Conservation (phyloP, 495 filamentous ascomycete genomes). For the Cercophora scortea region DNA sequence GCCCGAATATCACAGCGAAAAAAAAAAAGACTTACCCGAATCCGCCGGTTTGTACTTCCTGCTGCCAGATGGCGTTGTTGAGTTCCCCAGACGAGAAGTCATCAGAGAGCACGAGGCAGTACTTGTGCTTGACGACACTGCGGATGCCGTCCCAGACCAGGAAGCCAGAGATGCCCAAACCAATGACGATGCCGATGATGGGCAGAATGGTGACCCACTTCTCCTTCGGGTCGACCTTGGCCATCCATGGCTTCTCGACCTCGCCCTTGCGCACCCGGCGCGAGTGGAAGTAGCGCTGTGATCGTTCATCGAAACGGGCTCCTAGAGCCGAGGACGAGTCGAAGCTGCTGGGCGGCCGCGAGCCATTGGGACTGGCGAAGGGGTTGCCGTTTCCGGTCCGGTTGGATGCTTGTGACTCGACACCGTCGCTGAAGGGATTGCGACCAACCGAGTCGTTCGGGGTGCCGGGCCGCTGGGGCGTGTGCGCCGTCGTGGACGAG, state of each 20-base stretch:
- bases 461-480: constrained; percentile 30
- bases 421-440: constrained; percentile 27
- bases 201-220: constrained; percentile 82
- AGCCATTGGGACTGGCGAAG: constrained; percentile 49
- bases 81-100: constrained; percentile 53
- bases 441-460: constrained; percentile 25
- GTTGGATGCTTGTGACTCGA: constrained; percentile 27
- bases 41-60: constrained; percentile 74
- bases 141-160: constrained; percentile 63
- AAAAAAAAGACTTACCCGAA: constrained; percentile 56
- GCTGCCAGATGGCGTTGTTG: constrained; percentile 58
- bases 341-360: constrained; percentile 46
- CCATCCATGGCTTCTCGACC: constrained; percentile 61
- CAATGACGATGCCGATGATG: constrained; percentile 56
- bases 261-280: constrained; percentile 62
- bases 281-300: constrained; percentile 64
- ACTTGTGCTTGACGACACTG: constrained; percentile 63
- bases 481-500: constrained; percentile 23
- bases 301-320: constrained; percentile 19
- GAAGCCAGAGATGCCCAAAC: constrained; percentile 57
- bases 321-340: constrained; percentile 38
- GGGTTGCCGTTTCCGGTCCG: constrained; percentile 36
- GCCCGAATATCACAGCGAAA: not conserved
- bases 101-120: constrained; percentile 65
- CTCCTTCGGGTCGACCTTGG: constrained; percentile 63